Percentiles rank a stretch among this genome's conserved stretches.
Conservation (phyloP, 1,284 basidiomycete genomes). For the Ceratobasidium sp. region DNA sequence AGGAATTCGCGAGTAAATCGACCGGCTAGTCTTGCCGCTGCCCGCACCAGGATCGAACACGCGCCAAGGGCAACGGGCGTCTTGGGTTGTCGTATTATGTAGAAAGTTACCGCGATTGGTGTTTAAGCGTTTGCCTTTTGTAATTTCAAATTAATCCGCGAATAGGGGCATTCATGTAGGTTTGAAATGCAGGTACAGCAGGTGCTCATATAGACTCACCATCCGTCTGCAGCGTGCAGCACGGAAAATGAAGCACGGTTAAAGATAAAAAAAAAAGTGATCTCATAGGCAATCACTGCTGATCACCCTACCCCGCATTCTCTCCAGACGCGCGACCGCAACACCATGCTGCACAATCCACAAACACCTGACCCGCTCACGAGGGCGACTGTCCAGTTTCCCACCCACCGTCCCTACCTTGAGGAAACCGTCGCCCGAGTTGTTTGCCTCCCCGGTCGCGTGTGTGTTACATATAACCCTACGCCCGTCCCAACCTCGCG, state of each 20-base stretch:
- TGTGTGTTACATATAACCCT: constrained; percentile 31
- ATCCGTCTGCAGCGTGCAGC: background rate
- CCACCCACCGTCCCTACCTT: background rate
- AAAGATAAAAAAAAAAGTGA: constrained; percentile 24
- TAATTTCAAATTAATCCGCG: constrained; percentile 20
- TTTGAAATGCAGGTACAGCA: constrained; percentile 13
- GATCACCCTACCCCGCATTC: constrained; percentile 31
- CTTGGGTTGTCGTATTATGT: constrained; percentile 16
- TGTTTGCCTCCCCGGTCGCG: constrained; percentile 23
- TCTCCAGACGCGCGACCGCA: background rate
- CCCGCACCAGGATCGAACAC: constrained; percentile 11
- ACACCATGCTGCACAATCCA: background rate
- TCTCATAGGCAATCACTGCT: constrained; percentile 25
- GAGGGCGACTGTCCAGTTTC: constrained; percentile 18
- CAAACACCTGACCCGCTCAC: constrained; percentile 6
- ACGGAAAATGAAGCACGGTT: constrained; percentile 2
- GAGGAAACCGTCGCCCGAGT: background rate
- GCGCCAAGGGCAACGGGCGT: constrained; percentile 3
- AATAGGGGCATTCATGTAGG: constrained; percentile 23
- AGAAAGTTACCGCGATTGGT: constrained; percentile 19
- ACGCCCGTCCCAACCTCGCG: constrained; percentile 23
- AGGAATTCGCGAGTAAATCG: background rate
- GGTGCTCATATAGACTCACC: constrained; percentile 8
- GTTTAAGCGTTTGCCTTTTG: constrained; percentile 43
- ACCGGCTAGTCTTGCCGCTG: background rate